Conservation (phyloP, 2,329 filamentous ascomycete genomes). For the Cadophora malorum region DNA sequence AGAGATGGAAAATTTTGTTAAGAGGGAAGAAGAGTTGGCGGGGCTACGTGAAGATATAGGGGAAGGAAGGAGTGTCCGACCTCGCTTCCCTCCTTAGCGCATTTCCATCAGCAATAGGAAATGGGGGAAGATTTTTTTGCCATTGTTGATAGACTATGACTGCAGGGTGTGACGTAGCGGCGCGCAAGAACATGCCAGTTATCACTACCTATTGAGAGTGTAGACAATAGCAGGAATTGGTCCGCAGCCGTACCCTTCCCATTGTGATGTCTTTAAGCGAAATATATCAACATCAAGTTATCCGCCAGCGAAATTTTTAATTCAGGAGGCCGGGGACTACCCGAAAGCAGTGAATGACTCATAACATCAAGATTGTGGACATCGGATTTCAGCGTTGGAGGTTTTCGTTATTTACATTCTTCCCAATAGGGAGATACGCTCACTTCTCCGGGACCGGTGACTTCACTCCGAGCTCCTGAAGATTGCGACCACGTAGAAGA, state of each 20-base stretch:
- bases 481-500: no score
- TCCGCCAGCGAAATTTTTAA: background rate
- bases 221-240: background rate
- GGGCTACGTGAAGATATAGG: background rate
- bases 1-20: background rate
- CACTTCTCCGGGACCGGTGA: background rate
- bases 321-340: background rate
- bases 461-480: no score
- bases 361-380: no score
- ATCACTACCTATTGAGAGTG: background rate
- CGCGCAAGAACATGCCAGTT: background rate
- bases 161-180: background rate
- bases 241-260: background rate
- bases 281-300: background rate
- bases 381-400: background rate
- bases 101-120: background rate
- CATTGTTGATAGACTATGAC: background rate
- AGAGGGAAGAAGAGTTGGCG: background rate
- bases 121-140: background rate
- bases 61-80: constrained; percentile 6
- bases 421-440: background rate
- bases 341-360: background rate
- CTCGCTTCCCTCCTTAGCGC: background rate
- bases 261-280: constrained; percentile 14
- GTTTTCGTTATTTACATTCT: background rate